Evolutionary conservation across 371 early-diverging fungal species (phyloP), one percentile per base, ranked within the genome.

Genomic region (Syncephalis plumigaleata): DNA sequence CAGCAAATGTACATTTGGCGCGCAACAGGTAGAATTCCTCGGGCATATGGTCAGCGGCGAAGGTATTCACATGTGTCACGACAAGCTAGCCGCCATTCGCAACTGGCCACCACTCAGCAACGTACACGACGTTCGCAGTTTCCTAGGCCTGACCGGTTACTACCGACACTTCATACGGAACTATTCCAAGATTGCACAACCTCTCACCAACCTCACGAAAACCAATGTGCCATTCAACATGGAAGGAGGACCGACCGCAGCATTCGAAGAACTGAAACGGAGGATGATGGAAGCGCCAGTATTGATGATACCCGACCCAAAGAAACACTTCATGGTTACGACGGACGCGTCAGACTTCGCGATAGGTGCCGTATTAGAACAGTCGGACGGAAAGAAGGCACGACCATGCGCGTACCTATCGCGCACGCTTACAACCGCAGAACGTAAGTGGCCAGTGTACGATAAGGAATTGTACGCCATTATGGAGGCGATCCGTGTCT

Each of bases 1-100:
- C 0, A 38, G 27, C 0, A 73, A 77, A 53, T 70, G 71, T 54
- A 1, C 45, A 24, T 62, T 71, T 22, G 31, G 45, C 4, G 36
- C 36, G 3, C 39, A 46, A 1, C n/a, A 48, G 13, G 53, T 70
- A 0, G 47, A 48, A 16, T 60, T 59, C 39, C 47, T 75, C 0
- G 71, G 71, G 8, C 52, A 63, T 50, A 40, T 42, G 22, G 50
- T 75, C 15, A 46, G 54, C 11, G 17, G 8, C 0, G 15, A 58
- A 1, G 68, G 67, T 3, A 9, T 67, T 0, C 0, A 0, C 0
- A 48, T 60, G 1, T 43, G 56, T 7, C 51, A 46, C 0, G 45
- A 27, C 15, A 60, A 65, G 39, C 47, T 60, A 7, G 13, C 48
- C 0, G 55, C 55, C 1, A 57, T 60, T 31, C 11, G 7, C 13